These are phyloP conservation scores for Xylaria digitata DNA, from an alignment of 2,329 filamentous ascomycete genomes.

Conservation along the genomic window DNA sequence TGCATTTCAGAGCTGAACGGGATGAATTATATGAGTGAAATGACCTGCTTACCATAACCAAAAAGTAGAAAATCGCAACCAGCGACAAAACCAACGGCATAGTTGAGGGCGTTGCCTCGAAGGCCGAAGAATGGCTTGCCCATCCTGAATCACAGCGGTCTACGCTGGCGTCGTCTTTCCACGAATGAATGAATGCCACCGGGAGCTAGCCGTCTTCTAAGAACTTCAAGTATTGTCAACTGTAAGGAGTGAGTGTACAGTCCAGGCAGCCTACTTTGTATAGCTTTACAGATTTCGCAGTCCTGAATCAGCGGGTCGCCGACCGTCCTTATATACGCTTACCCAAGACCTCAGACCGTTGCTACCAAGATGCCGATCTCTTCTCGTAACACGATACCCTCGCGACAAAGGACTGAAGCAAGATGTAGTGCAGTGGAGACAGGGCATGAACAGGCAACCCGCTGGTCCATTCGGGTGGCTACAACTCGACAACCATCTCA, in stretches of 20 bases:
- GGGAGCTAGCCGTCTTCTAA: slow-evolving; percentile 1
- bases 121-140: slow-evolving; percentile 69
- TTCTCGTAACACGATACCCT: slow-evolving; percentile 14
- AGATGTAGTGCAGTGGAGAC: slow-evolving; percentile 30
- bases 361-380: slow-evolving; percentile 19
- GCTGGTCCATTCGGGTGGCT: slow-evolving; percentile 26
- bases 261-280: neutral
- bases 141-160: slow-evolving; percentile 42
- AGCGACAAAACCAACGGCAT: slow-evolving; percentile 76
- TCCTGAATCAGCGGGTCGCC: slow-evolving; percentile 14
- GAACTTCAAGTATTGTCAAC: neutral
- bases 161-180: slow-evolving; percentile 1
- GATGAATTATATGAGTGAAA: neutral
- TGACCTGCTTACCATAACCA: slow-evolving; percentile 60
- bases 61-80: slow-evolving; percentile 77
- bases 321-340: slow-evolving; percentile 25
- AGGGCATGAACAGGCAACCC: slow-evolving; percentile 26
- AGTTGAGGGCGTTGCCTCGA: slow-evolving; percentile 72
- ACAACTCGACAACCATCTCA: slow-evolving; percentile 26
- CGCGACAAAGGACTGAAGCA: neutral
- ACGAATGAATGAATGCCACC: neutral
- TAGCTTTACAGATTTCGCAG: neutral
- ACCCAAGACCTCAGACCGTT: neutral
- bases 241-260: slow-evolving; percentile 8
- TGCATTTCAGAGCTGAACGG: neutral